Evolutionary conservation across 352 stramenopile species (phyloP), one percentile per base, ranked within the genome.

Genomic region (Pythium rhizo-oryzae): DNA sequence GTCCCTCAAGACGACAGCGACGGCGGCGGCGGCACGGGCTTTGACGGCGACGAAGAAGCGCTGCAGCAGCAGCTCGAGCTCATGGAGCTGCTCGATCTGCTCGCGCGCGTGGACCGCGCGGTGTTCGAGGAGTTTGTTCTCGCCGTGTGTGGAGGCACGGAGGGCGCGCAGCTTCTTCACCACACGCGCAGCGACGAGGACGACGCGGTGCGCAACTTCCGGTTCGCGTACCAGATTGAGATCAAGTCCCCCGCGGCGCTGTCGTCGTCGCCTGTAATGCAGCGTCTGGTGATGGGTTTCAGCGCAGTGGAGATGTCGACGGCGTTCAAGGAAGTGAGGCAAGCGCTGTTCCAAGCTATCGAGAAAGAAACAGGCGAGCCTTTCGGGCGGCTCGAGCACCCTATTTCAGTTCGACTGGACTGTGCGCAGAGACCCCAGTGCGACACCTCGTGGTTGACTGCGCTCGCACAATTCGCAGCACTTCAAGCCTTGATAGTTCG

Each of bases 81-180:
- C 30, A 58, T 58, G 30, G 52, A 58, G 52, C 52, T 58, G 52
- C 52, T 58, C 28, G 52, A 58, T 43, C 52, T 58, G 28, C 13
- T 58, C 13, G 52, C 52, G 28, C 52, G 52, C 30, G 52, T 58
- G 13, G 28, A 44, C 18, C 52, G 52, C 28, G 52, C n/a, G 24
- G 52, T 18, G 7, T 58, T 58, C 25, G 52, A 25, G 5, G 52
- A 58, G 52, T 43, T 58, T 11, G 52, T 58, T 4, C 25, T 43
- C 12, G 4, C 25, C 1, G 19, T 58, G 18, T 58, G 52, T 30
- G 52, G 52, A 5, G 15, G 19, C 4, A 13, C 8, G n/a, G 52
- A 58, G 13, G 52, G 25, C 16, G 24, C 12, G 15, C 52, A 58
- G 52, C 52, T 58, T 2, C 30, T 58, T 15, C 12, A 58, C 16